Conservation (phyloP, 2,329 filamentous ascomycete species). For the Nemania sp. region DNA sequence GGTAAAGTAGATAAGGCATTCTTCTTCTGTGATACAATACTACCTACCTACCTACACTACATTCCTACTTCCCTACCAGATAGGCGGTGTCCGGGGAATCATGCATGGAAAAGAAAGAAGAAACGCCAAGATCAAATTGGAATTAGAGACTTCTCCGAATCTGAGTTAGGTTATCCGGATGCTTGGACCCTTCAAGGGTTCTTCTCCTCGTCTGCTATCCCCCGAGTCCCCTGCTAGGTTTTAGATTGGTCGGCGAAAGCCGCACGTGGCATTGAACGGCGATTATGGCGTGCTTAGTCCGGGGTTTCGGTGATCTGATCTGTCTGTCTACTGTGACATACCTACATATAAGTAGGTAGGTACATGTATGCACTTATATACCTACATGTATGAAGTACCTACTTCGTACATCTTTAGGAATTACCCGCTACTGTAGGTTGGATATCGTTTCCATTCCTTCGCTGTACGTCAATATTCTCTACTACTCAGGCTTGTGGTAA, state of each 20-base stretch:
- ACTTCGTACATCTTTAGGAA: too few species aligned
- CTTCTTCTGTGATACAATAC: too few species aligned
- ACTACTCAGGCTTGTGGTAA: too few species aligned
- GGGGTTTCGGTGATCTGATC: conserved; percentile 11
- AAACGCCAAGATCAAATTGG: neutral
- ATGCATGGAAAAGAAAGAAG: conserved; percentile 10
- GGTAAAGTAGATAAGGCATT: too few species aligned
- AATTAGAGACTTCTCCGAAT: neutral
- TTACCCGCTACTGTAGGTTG: too few species aligned
- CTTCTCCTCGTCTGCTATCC: neutral
- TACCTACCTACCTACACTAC: too few species aligned
- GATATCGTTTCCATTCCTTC: too few species aligned
- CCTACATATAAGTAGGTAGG: neutral
- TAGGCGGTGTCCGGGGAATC: conserved; percentile 1
- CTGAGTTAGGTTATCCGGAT: too few species aligned
- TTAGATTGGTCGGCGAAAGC: conserved; percentile 19
- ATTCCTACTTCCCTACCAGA: neutral
- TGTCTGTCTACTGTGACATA: neutral
- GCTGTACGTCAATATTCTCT: too few species aligned
- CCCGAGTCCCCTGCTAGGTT: neutral
- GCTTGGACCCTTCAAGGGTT: neutral
- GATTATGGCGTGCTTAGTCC: conserved; percentile 2
- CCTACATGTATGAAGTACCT: too few species aligned
- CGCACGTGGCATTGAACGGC: conserved; percentile 12
- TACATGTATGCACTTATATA: neutral